Percentiles rank a stretch among this genome's conserved stretches.
These are phyloP conservation scores for Psilocybe tampanensis DNA, from an alignment of 768 basidiomycete species.

Conservation along the genomic window DNA sequence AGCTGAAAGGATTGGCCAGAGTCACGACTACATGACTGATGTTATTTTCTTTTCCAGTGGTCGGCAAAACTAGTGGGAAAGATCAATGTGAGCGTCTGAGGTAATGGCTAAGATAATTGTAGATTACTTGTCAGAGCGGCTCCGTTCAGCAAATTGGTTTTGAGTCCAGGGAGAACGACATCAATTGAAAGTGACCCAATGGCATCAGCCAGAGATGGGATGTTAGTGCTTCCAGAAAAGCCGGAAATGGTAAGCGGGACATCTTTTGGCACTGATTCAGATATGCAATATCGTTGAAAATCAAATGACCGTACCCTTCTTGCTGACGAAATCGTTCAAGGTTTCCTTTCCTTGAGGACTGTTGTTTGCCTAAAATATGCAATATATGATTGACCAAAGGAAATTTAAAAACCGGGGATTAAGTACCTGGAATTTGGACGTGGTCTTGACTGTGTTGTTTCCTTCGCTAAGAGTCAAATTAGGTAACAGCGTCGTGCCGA, in stretches of 20 bases:
- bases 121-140: constrained; percentile 55
- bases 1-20: constrained; percentile 69
- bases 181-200: constrained; percentile 61
- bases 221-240: constrained; percentile 58
- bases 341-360: constrained; percentile 63
- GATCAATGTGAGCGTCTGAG: neutral
- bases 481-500: constrained; percentile 67
- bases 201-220: constrained; percentile 59
- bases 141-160: constrained; percentile 53
- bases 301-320: constrained; percentile 42
- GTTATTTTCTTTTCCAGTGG: constrained; percentile 64
- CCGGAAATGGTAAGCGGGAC: constrained; percentile 60
- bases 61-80: constrained; percentile 52
- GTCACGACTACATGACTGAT: constrained; percentile 65
- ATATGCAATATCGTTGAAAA: neutral
- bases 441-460: constrained; percentile 55
- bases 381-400: constrained; percentile 8
- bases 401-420: neutral
- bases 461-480: constrained; percentile 61
- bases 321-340: constrained; percentile 67
- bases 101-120: neutral
- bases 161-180: constrained; percentile 61
- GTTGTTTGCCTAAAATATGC: constrained; percentile 51
- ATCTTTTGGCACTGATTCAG: constrained; percentile 34
- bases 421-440: constrained; percentile 52